Conservation (phyloP, 2,329 filamentous ascomycete species). For the Teratosphaeria nubilosa region DNA sequence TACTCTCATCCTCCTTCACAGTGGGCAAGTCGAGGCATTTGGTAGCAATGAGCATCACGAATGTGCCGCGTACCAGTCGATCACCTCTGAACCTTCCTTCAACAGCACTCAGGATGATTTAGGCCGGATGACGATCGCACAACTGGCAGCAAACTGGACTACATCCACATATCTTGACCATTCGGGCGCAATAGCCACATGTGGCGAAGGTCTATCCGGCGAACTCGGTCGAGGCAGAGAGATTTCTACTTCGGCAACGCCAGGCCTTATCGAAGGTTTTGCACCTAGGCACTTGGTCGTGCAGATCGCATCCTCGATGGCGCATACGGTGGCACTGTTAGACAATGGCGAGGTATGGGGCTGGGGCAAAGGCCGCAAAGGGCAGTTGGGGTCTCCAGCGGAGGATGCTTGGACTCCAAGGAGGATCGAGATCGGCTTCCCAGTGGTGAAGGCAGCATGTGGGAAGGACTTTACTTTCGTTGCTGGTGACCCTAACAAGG, state of each 20-base stretch:
- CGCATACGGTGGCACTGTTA: conserved; percentile 65
- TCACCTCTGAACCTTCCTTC: background rate
- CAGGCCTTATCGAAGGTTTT: conserved; percentile 31
- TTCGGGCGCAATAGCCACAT: conserved; percentile 48
- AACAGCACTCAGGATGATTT: background rate
- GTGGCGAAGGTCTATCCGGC: conserved; percentile 59
- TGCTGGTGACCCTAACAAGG: conserved; percentile 43
- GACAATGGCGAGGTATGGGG: conserved; percentile 69
- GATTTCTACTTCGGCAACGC: conserved; percentile 56
- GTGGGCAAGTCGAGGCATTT: conserved; percentile 52
- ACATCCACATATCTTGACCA: conserved; percentile 53
- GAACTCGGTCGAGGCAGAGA: conserved; percentile 52
- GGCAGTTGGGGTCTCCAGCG: conserved; percentile 60
- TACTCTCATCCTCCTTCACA: conserved; percentile 58
- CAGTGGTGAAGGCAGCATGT: conserved; percentile 58
- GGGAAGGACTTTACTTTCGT: conserved; percentile 80
- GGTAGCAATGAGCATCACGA: conserved; percentile 49
- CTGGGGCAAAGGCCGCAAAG: conserved; percentile 81
- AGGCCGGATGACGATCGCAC: background rate
- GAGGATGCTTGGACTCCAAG: conserved; percentile 49
- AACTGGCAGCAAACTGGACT: conserved; percentile 59
- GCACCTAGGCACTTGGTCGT: conserved; percentile 32
- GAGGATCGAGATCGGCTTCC: conserved; percentile 52
- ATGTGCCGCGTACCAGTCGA: conserved; percentile 18
- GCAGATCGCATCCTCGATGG: conserved; percentile 63